Percentiles rank a stretch among this genome's conserved stretches.
Evolutionary conservation across 1,284 basidiomycete species (phyloP).

Genomic region (Sporisorium scitamineum): DNA sequence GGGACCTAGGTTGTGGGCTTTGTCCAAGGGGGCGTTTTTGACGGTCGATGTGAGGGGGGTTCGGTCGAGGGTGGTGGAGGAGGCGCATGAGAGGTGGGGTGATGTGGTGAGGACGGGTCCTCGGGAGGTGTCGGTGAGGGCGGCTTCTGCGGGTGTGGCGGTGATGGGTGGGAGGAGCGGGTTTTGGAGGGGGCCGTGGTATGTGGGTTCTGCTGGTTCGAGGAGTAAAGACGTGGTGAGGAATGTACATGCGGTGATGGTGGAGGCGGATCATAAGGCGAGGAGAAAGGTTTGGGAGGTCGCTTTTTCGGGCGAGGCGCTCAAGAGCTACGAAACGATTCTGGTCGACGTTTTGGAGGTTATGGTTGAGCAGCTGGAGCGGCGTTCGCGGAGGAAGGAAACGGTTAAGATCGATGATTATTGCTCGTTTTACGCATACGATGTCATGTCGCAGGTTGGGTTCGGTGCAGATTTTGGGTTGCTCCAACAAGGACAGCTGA

Average conservation of each 20-base stretch:
- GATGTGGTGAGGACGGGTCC: slow-evolving; percentile 47
- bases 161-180: slow-evolving; percentile 37
- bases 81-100: slow-evolving; percentile 37
- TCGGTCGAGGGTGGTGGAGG: slow-evolving; percentile 20
- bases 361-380: slow-evolving; percentile 34
- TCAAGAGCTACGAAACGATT: slow-evolving; percentile 48
- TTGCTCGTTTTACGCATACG: slow-evolving; percentile 41
- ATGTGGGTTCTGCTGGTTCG: slow-evolving; percentile 17
- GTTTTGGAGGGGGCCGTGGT: slow-evolving; percentile 45
- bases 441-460: slow-evolving; percentile 44
- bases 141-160: slow-evolving; percentile 13
- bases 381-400: slow-evolving; percentile 21
- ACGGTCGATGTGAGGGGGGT: slow-evolving; percentile 31
- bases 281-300: slow-evolving; percentile 50
- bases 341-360: slow-evolving; percentile 32
- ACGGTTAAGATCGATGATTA: slow-evolving; percentile 42
- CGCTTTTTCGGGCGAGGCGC: slow-evolving; percentile 41
- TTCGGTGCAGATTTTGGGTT: slow-evolving; percentile 43
- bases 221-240: slow-evolving; percentile 21
- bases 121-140: slow-evolving; percentile 45
- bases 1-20: slow-evolving; percentile 26
- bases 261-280: slow-evolving; percentile 24
- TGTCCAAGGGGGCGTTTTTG: slow-evolving; percentile 39
- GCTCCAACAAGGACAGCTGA: slow-evolving; percentile 33
- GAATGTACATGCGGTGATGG: slow-evolving; percentile 31